These are phyloP conservation scores for Scheffersomyces insectosa DNA, from an alignment of 1,139 yeast species.

Conservation along the genomic window DNA sequence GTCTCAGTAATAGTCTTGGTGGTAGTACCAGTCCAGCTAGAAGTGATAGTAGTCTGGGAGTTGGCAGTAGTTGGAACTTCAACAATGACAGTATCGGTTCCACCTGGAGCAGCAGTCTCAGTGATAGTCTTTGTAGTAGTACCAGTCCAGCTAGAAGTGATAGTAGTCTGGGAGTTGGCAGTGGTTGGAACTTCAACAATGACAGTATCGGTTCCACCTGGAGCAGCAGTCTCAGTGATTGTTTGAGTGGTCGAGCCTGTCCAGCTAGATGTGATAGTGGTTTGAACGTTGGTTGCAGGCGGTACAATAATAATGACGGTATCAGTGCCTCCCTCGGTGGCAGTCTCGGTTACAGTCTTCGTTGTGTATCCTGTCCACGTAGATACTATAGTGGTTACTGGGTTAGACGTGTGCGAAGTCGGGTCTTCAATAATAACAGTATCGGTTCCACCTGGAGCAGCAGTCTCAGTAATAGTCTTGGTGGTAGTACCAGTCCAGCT, in stretches of 20 bases:
- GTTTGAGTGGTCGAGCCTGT: neutral
- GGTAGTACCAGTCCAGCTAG: constrained; percentile 11
- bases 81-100: constrained; percentile 8
- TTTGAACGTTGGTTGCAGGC: neutral
- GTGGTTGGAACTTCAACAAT: constrained; percentile 12
- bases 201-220: constrained; percentile 11
- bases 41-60: constrained; percentile 12
- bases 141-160: constrained; percentile 13
- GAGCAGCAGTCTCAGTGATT: neutral
- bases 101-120: constrained; percentile 6
- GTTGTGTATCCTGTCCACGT: constrained; percentile 11
- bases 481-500: constrained; percentile 13
- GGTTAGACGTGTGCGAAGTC: constrained; percentile 11
- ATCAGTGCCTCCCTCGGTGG: neutral
- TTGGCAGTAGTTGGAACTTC: constrained; percentile 9
- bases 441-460: constrained; percentile 7
- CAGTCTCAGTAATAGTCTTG: constrained; percentile 6
- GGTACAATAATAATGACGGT: neutral
- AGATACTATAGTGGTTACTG: constrained; percentile 8
- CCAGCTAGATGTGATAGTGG: neutral
- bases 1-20: constrained; percentile 1
- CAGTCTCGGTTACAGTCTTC: constrained; percentile 1
- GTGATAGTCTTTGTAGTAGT: constrained; percentile 7
- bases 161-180: constrained; percentile 4
- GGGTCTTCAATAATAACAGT: constrained; percentile 9